Conservation (phyloP, 2,329 filamentous ascomycete species). For the Fusarium pseudograminearum region DNA sequence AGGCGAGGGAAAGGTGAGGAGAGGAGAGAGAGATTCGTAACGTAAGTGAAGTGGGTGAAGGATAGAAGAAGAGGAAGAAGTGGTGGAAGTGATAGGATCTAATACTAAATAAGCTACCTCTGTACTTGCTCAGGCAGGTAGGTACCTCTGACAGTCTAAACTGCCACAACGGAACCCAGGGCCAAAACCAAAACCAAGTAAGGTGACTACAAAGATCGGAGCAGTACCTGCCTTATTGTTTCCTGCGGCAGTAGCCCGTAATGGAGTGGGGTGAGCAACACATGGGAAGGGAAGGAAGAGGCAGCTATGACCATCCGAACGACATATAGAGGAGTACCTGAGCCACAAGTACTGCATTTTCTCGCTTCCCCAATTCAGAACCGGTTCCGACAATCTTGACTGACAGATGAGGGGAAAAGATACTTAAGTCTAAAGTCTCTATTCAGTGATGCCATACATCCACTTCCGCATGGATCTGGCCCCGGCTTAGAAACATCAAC, state of each 20-base stretch:
- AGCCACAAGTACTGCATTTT: slow-evolving; percentile 5
- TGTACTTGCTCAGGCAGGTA: slow-evolving; percentile 3
- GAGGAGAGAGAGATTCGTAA: slow-evolving; percentile 47
- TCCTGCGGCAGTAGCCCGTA: slow-evolving; percentile 19
- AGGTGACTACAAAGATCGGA: slow-evolving; percentile 18
- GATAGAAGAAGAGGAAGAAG: slow-evolving; percentile 36
- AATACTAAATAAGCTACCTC: slow-evolving; percentile 4
- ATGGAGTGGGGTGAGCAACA: slow-evolving; percentile 18
- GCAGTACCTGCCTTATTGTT: slow-evolving; percentile 30
- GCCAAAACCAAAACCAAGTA: slow-evolving; percentile 32
- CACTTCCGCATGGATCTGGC: slow-evolving; percentile 21
- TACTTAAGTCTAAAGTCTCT: slow-evolving; percentile 16
- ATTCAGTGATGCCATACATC: slow-evolving; percentile 20
- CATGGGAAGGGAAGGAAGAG: slow-evolving; percentile 40
- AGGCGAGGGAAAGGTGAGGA: slow-evolving; percentile 49
- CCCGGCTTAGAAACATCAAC: slow-evolving; percentile 19
- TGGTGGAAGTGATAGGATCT: slow-evolving; percentile 32
- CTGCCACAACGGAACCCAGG: slow-evolving; percentile 13
- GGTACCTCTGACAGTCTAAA: slow-evolving; percentile 4
- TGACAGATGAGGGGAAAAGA: slow-evolving; percentile 10
- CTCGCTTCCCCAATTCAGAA: slow-evolving; percentile 11
- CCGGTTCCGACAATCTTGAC: background rate
- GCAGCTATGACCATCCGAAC: slow-evolving; percentile 11
- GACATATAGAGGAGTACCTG: slow-evolving; percentile 8
- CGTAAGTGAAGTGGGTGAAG: slow-evolving; percentile 45